Evolutionary conservation across 164 flowering plant genomes (phyloP).

Genomic region (Protea cynaroides): DNA sequence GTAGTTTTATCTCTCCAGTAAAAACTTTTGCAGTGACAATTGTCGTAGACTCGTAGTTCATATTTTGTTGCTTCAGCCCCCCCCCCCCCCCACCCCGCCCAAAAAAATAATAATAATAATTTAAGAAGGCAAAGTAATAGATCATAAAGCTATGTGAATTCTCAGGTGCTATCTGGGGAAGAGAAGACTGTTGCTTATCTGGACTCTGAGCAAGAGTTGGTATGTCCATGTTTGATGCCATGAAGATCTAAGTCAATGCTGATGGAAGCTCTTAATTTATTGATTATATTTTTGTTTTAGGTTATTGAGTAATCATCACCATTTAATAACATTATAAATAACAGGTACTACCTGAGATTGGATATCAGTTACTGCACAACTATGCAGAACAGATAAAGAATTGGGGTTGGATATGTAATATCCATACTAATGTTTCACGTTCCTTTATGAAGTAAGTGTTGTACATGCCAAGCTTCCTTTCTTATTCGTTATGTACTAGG

Average conservation of each 20-base stretch:
- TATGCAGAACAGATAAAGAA: conserved; percentile 61
- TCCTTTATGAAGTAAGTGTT: conserved; percentile 63
- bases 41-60: too few species aligned
- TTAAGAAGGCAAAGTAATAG: background rate
- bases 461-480: background rate
- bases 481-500: background rate
- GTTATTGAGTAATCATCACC: background rate
- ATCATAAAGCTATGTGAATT: conserved; percentile 12
- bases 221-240: conserved; percentile 20
- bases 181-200: conserved; percentile 63
- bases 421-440: conserved; percentile 41
- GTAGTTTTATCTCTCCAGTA: conserved; percentile 16
- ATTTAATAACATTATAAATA: background rate
- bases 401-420: conserved; percentile 98
- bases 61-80: too few species aligned
- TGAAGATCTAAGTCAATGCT: background rate
- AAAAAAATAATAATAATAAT: too few species aligned
- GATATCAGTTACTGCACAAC: conserved; percentile 68
- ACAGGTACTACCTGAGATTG: conserved; percentile 84
- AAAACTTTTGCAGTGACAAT: background rate
- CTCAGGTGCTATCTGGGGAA: conserved; percentile 79
- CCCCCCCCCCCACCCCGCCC: too few species aligned
- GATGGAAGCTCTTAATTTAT: background rate
- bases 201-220: conserved; percentile 74
- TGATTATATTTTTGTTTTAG: background rate